These are phyloP conservation scores for Myxozyma kluyveri DNA, from an alignment of 805 yeast genomes.

Conservation along the genomic window DNA sequence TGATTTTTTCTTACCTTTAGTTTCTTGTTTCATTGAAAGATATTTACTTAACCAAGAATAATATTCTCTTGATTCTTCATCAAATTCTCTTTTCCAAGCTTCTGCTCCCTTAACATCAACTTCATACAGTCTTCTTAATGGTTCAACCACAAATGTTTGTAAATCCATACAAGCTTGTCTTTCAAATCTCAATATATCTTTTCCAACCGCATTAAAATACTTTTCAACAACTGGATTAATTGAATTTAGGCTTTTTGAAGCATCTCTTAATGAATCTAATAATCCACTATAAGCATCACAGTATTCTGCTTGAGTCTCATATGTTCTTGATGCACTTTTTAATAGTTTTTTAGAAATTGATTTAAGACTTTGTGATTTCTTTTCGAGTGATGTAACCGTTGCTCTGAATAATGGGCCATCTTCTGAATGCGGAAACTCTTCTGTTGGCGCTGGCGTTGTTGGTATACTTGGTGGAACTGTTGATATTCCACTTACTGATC, in stretches of 20 bases:
- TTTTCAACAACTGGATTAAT: conserved; percentile 36
- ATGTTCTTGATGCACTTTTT: conserved; percentile 39
- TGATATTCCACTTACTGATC: neutral
- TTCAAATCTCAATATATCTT: conserved; percentile 22
- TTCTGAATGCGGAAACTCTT: conserved; percentile 39
- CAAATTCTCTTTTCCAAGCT: conserved; percentile 44
- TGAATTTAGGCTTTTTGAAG: conserved; percentile 38
- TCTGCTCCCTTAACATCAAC: conserved; percentile 44
- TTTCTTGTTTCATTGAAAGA: conserved; percentile 40
- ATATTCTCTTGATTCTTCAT: conserved; percentile 45
- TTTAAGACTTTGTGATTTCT: conserved; percentile 39
- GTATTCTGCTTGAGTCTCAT: conserved; percentile 36
- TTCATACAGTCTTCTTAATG: conserved; percentile 42
- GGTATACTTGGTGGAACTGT: neutral
- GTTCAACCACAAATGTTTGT: conserved; percentile 39
- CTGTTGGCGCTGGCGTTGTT: neutral
- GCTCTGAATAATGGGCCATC: conserved; percentile 48
- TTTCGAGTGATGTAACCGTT: conserved; percentile 41
- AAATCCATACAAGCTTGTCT: conserved; percentile 35
- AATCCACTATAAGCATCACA: conserved; percentile 29
- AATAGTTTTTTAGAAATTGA: conserved; percentile 39
- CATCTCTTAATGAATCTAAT: conserved; percentile 36
- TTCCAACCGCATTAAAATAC: conserved; percentile 34
- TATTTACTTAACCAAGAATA: conserved; percentile 47
- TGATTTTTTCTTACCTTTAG: conserved; percentile 35